Evolutionary conservation across 495 filamentous ascomycete genomes (phyloP).

Genomic region (Chlorociboria aeruginascens): DNA sequence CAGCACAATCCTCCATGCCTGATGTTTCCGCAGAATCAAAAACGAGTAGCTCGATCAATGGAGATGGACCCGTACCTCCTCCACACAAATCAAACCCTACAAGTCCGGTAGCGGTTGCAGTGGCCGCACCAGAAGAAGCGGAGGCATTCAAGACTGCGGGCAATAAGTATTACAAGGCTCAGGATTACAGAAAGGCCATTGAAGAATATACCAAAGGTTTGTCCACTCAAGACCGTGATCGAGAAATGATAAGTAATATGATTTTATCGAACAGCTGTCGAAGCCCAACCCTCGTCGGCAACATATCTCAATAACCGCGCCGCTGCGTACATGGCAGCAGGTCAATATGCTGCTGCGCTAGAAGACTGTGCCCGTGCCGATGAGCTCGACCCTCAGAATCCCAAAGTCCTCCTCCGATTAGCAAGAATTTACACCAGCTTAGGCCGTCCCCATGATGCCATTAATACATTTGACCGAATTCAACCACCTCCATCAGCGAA

Average conservation of each 20-base stretch:
- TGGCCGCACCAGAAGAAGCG: constrained; percentile 50
- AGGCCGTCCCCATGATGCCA: constrained; percentile 73
- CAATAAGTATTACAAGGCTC: constrained; percentile 92
- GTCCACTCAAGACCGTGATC: neutral
- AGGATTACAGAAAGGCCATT: constrained; percentile 74
- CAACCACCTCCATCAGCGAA: constrained; percentile 66
- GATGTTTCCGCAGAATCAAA: constrained; percentile 28
- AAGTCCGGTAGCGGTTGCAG: constrained; percentile 39
- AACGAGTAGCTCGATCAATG: constrained; percentile 25
- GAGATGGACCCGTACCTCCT: constrained; percentile 59
- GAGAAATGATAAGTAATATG: neutral
- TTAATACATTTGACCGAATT: constrained; percentile 65
- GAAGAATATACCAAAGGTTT: constrained; percentile 89
- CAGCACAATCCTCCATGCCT: constrained; percentile 26
- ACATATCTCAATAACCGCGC: constrained; percentile 94
- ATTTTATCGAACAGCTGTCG: constrained; percentile 49
- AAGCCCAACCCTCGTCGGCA: constrained; percentile 61
- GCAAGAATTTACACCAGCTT: constrained; percentile 80
- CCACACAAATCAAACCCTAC: constrained; percentile 59
- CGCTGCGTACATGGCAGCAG: constrained; percentile 80
- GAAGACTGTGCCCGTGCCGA: constrained; percentile 74
- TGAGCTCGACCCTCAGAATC: constrained; percentile 67
- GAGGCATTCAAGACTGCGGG: constrained; percentile 85
- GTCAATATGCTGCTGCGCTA: constrained; percentile 63
- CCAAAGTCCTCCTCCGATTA: constrained; percentile 78